Percentiles rank a stretch among this genome's conserved stretches.
These are phyloP conservation scores for Xylaria telfairii DNA, from an alignment of 495 filamentous ascomycete species.

Conservation along the genomic window DNA sequence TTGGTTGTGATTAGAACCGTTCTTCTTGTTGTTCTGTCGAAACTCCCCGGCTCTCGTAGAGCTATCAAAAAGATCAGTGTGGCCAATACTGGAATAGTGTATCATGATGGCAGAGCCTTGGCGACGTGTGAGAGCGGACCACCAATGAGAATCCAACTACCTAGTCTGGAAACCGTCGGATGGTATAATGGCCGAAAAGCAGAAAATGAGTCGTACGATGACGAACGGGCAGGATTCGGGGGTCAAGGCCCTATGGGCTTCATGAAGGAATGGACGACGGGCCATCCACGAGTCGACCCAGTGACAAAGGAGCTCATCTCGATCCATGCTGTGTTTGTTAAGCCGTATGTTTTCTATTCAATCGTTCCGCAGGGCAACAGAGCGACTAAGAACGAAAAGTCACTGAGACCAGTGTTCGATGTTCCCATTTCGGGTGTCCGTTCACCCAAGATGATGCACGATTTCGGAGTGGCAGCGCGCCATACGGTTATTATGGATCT, in stretches of 20 bases:
- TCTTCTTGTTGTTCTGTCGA: slow-evolving; percentile 59
- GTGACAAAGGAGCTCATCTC: slow-evolving; percentile 65
- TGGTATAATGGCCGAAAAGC: slow-evolving; percentile 66
- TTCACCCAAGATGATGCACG: slow-evolving; percentile 74
- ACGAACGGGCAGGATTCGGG: slow-evolving; percentile 48
- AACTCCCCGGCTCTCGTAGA: slow-evolving; percentile 57
- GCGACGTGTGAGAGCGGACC: slow-evolving; percentile 72
- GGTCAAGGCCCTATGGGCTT: slow-evolving; percentile 57
- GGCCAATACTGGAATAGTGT: slow-evolving; percentile 66
- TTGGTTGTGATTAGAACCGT: slow-evolving; percentile 57
- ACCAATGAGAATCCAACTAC: slow-evolving; percentile 66
- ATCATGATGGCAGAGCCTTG: slow-evolving; percentile 69
- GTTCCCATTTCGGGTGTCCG: slow-evolving; percentile 57
- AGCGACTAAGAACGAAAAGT: slow-evolving; percentile 22
- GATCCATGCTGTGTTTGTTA: slow-evolving; percentile 64
- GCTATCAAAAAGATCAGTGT: slow-evolving; percentile 67
- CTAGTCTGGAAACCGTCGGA: slow-evolving; percentile 65
- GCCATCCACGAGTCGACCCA: slow-evolving; percentile 68
- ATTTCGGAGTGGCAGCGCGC: slow-evolving; percentile 65
- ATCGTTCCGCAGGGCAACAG: slow-evolving; percentile 51
- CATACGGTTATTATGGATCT: slow-evolving; percentile 72
- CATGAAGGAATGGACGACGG: slow-evolving; percentile 72
- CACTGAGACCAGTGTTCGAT: slow-evolving; percentile 24
- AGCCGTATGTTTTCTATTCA: slow-evolving; percentile 70
- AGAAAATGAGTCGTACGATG: slow-evolving; percentile 49